These are phyloP conservation scores for Trichosporon sp. DNA, from an alignment of 1,284 basidiomycete species.

Conservation along the genomic window DNA sequence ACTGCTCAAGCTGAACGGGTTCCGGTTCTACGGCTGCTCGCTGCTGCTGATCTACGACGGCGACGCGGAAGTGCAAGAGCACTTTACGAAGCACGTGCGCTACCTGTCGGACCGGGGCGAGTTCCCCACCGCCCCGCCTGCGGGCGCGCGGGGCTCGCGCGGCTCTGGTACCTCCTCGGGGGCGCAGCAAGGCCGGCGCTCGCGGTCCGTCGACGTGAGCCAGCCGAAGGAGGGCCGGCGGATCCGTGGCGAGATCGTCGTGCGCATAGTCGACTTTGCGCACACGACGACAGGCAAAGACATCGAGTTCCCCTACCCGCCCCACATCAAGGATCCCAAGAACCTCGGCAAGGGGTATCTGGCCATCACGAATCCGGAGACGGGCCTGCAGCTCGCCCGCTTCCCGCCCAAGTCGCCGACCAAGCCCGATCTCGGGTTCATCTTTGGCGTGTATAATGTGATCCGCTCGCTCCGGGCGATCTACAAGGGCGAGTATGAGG, in stretches of 20 bases:
- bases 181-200: conserved; percentile 10
- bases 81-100: conserved; percentile 29
- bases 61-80: conserved; percentile 74
- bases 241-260: conserved; percentile 84
- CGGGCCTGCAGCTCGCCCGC: conserved; percentile 71
- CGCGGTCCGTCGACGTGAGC: conserved; percentile 10
- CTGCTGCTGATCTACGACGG: conserved; percentile 97
- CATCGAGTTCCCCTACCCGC: conserved; percentile 58
- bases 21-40: conserved; percentile 96
- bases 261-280: conserved; percentile 97
- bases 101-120: not conserved
- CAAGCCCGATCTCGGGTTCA: conserved; percentile 86
- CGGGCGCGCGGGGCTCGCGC: conserved; percentile 1
- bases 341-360: conserved; percentile 68
- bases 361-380: conserved; percentile 68
- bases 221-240: conserved; percentile 8
- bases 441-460: conserved; percentile 82
- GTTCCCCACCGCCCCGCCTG: not conserved
- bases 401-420: conserved; percentile 88
- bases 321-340: conserved; percentile 29
- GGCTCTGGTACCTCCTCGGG: no score
- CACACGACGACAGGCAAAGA: conserved; percentile 95
- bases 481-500: conserved; percentile 65
- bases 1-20: conserved; percentile 78
- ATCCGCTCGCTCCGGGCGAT: conserved; percentile 67